Base-by-base conservation (phyloP, 805 yeast genomes). In the Kazachstania taianensis region DNA sequence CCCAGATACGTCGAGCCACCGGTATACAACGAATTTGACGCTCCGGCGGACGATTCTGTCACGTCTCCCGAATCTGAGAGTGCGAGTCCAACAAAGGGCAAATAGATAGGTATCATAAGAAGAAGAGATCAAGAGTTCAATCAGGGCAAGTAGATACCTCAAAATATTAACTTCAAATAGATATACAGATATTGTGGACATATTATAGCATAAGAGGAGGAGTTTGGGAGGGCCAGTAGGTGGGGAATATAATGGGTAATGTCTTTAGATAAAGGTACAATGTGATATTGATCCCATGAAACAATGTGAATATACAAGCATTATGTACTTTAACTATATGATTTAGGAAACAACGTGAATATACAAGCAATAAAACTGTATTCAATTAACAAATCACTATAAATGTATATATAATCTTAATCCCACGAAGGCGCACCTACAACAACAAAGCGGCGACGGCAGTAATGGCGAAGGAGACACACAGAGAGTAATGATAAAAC, bases 1-100 rank as follows among this genome's bases (percentile, higher is more conserved):
- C 58, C 58, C 3, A 39, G 43, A 30, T 53, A 53, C 36, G 48
- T 51, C 5, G 52, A 49, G 18, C 57, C 57, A 23, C 57, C 57
- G 7, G 35, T 35, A 3, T 53, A 53, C 23, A 38, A 44, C 14
- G 54, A 52, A 19, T 28, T 25, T 14, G 12, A 22, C 25, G 10
- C 8, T 12, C 10, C 8, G 25, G 12, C 10, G 25, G 25, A 22
- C n/a, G n/a, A n/a, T n/a, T n/a, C n/a, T n/a, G n/a, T n/a, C n/a
- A n/a, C n/a, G n/a, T n/a, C n/a, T 8, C 25, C 25, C 12, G 25
- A 22, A 22, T 12, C 25, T 8, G 25, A 22, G 12, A 8, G 12
- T 22, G 25, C 8, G 25, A 12, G 12, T 8, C 12, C 8, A 22
- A 22, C 12, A 22, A 22, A 22, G 10, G 12, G 12, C 10, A 22